phyloP scores from a whole-genome alignment of 805 yeast genomes.

The Yamadazyma sp. region DNA sequence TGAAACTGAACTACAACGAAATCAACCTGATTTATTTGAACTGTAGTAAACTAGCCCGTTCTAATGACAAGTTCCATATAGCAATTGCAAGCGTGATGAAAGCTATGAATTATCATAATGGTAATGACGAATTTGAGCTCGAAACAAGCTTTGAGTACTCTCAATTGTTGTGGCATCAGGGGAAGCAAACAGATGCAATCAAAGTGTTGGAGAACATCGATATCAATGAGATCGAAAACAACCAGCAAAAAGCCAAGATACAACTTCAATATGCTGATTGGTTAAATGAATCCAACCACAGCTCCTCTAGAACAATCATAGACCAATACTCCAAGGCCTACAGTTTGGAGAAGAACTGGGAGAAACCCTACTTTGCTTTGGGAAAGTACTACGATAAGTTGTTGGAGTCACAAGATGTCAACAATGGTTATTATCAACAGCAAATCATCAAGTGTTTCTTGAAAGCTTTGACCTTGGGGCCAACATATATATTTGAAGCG shows the following conservation, averaged over 20 bases:
- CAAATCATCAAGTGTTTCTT: conserved; percentile 57
- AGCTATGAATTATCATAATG: conserved; percentile 41
- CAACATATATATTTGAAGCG: conserved; percentile 72
- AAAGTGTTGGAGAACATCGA: conserved; percentile 51
- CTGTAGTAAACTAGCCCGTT: conserved; percentile 65
- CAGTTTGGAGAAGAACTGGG: conserved; percentile 58
- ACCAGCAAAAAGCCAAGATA: conserved; percentile 37
- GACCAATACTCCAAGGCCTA: conserved; percentile 65
- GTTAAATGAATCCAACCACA: conserved; percentile 84
- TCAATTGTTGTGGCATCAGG: conserved; percentile 83
- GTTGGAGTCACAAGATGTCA: conserved; percentile 59
- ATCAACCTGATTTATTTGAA: conserved; percentile 49
- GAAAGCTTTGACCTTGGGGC: conserved; percentile 60
- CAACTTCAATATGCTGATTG: conserved; percentile 82
- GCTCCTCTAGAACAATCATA: conserved; percentile 70
- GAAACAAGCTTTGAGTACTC: conserved; percentile 66
- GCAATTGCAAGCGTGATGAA: conserved; percentile 67
- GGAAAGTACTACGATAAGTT: conserved; percentile 80
- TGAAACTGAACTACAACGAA: conserved; percentile 26
- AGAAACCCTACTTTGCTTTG: conserved; percentile 74
- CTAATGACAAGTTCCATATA: conserved; percentile 65
- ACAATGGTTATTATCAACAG: conserved; percentile 52
- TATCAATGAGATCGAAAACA: conserved; percentile 1
- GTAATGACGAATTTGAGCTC: conserved; percentile 1
- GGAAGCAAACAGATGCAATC: conserved; percentile 82